These are phyloP conservation scores for Podaxis pistillaris DNA, from an alignment of 768 basidiomycete genomes.

Conservation along the genomic window DNA sequence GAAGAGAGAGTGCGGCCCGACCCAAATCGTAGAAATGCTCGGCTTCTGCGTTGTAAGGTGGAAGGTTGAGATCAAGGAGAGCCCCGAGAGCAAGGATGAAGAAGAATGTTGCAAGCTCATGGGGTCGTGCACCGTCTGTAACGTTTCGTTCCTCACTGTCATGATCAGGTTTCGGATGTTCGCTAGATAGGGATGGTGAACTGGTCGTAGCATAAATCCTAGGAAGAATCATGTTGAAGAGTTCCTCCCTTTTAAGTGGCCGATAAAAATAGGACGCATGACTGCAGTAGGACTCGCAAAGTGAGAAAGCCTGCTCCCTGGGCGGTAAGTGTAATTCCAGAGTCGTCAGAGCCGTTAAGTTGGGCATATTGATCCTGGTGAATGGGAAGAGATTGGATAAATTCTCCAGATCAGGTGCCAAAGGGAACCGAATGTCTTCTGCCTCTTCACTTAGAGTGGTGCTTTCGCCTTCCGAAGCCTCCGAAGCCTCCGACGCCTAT, in stretches of 20 bases:
- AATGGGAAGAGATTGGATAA: constrained; percentile 43
- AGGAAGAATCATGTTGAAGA: constrained; percentile 38
- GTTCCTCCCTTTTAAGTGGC: constrained; percentile 47
- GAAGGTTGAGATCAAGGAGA: constrained; percentile 49
- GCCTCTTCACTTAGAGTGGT: neutral
- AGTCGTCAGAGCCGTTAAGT: constrained; percentile 27
- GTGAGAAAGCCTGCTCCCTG: constrained; percentile 36
- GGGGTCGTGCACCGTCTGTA: constrained; percentile 27
- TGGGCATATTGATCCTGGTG: constrained; percentile 30
- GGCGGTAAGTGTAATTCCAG: constrained; percentile 44
- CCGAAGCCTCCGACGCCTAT: constrained; percentile 26
- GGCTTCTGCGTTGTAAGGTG: constrained; percentile 56
- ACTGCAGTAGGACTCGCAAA: constrained; percentile 41
- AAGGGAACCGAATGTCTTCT: constrained; percentile 11
- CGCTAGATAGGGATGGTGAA: constrained; percentile 13
- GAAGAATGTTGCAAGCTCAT: constrained; percentile 52
- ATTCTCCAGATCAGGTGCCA: constrained; percentile 33
- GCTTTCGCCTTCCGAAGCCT: constrained; percentile 7
- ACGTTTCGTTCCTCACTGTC: neutral
- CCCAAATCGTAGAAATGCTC: constrained; percentile 60
- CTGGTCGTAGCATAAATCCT: constrained; percentile 33
- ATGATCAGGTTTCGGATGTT: neutral
- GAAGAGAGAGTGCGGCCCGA: constrained; percentile 50
- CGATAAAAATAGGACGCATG: constrained; percentile 52
- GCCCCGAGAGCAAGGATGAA: constrained; percentile 63